A percentile compares a stretch with the other conserved stretches of the same genome.
These are phyloP conservation scores for Gentiana straminea DNA, from an alignment of 257 asterid species.

Conservation along the genomic window DNA sequence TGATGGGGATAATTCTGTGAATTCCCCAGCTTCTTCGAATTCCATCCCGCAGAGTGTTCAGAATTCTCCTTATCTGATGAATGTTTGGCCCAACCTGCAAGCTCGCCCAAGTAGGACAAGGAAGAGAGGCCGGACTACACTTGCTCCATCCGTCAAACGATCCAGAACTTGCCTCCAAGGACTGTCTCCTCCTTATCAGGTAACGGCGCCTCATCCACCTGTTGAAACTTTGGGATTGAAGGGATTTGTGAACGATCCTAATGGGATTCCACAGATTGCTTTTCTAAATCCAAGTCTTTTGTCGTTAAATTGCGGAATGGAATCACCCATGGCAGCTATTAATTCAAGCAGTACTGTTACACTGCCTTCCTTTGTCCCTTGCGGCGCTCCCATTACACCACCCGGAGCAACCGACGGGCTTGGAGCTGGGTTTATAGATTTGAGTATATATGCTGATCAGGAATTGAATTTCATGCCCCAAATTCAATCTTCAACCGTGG, in stretches of 20 bases:
- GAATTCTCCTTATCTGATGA: constrained; percentile 55
- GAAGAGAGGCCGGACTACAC: constrained; percentile 64
- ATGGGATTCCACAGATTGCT: constrained; percentile 23
- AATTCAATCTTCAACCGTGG: constrained; percentile 10
- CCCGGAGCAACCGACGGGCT: background rate
- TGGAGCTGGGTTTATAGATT: constrained; percentile 26
- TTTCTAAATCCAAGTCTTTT: constrained; percentile 20
- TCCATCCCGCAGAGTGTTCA: constrained; percentile 37
- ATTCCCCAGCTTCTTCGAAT: background rate
- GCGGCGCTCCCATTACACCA: constrained; percentile 1
- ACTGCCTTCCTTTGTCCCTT: constrained; percentile 13
- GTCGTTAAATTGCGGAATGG: constrained; percentile 41
- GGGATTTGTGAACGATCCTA: constrained; percentile 21
- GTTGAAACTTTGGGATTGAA: constrained; percentile 27
- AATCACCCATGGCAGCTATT: constrained; percentile 33
- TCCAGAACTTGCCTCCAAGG: constrained; percentile 33
- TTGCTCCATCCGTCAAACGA: constrained; percentile 51
- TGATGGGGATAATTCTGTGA: constrained; percentile 16
- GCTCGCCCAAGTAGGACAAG: constrained; percentile 79
- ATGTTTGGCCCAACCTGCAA: constrained; percentile 75
- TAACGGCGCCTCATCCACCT: constrained; percentile 6
- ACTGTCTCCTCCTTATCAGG: constrained; percentile 21
- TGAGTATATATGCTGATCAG: constrained; percentile 34
- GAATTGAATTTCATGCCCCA: constrained; percentile 45
- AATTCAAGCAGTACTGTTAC: constrained; percentile 39